These are phyloP conservation scores for Monosporozyma siamensis DNA, from an alignment of 805 yeast species.

Conservation along the genomic window DNA sequence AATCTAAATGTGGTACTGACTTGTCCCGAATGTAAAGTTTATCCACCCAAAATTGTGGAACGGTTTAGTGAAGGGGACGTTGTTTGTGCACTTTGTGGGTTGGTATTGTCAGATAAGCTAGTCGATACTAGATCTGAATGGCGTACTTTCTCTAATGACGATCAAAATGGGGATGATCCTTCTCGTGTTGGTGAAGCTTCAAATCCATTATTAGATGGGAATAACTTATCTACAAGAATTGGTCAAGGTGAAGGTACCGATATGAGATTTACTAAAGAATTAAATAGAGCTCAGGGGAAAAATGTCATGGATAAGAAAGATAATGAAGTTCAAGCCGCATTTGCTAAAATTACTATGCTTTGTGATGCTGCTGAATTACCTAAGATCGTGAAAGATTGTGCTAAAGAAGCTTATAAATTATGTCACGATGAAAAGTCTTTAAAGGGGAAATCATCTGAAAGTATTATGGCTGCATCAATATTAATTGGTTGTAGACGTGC, in stretches of 20 bases:
- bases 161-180: constrained; percentile 96
- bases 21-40: constrained; percentile 93
- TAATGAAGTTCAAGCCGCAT: constrained; percentile 79
- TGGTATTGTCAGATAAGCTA: constrained; percentile 82
- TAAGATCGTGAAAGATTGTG: constrained; percentile 92
- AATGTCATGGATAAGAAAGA: constrained; percentile 82
- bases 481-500: constrained; percentile 92
- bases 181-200: constrained; percentile 98
- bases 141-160: constrained; percentile 97
- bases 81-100: constrained; percentile 95
- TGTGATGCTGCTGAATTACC: constrained; percentile 96
- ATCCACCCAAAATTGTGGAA: constrained; percentile 92
- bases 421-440: constrained; percentile 80
- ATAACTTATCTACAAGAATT: constrained; percentile 85
- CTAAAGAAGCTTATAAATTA: constrained; percentile 88
- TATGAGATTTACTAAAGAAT: constrained; percentile 76
- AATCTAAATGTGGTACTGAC: constrained; percentile 81
- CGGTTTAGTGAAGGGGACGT: constrained; percentile 96
- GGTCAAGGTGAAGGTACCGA: constrained; percentile 84
- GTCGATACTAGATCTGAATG: constrained; percentile 96
- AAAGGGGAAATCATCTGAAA: constrained; percentile 85
- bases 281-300: constrained; percentile 81
- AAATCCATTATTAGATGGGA: constrained; percentile 83
- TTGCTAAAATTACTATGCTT: constrained; percentile 84
- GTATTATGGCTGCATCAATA: constrained; percentile 94